Evolutionary conservation across 2,329 filamentous ascomycete species (phyloP).

Genomic region (Macroventuria anomochaeta): DNA sequence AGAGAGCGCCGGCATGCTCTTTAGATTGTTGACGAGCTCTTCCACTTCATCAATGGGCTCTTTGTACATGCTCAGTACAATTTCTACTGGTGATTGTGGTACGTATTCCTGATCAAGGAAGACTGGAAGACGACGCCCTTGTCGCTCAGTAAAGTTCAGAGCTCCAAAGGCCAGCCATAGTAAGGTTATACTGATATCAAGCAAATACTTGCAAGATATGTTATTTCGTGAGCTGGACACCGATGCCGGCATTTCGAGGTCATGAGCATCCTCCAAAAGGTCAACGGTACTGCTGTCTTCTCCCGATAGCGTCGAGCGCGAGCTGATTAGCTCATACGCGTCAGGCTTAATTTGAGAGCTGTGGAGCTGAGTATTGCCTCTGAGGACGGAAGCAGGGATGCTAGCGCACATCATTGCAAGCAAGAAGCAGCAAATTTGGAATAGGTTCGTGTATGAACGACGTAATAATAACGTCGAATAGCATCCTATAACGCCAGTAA

Average conservation of each 20-base stretch:
- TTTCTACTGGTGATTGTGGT: slow-evolving; percentile 31
- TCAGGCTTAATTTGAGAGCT: background rate
- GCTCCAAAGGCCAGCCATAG: slow-evolving; percentile 26
- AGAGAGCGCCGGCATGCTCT: slow-evolving; percentile 28
- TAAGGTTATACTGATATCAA: slow-evolving; percentile 16
- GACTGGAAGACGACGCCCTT: background rate
- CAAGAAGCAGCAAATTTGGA: slow-evolving; percentile 25
- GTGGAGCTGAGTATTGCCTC: background rate
- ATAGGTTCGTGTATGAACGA: slow-evolving; percentile 32
- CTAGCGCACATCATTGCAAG: slow-evolving; percentile 19
- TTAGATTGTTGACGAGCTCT: slow-evolving; percentile 30
- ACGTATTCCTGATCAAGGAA: slow-evolving; percentile 30
- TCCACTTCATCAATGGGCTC: slow-evolving; percentile 38
- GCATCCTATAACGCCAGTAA: slow-evolving; percentile 24
- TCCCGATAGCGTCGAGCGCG: background rate
- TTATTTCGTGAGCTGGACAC: too few relatives aligned
- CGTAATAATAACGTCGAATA: slow-evolving; percentile 22
- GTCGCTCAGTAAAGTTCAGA: slow-evolving; percentile 25
- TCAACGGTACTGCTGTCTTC: background rate
- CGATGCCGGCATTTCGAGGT: too few relatives aligned
- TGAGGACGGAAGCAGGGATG: too few relatives aligned
- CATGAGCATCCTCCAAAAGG: too few relatives aligned
- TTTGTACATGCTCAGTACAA: slow-evolving; percentile 50
- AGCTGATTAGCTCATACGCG: slow-evolving; percentile 10
- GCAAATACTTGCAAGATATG: slow-evolving; percentile 5